phyloP scores from a whole-genome alignment of 1,139 yeast species.

The Kodamaea fungicola region DNA sequence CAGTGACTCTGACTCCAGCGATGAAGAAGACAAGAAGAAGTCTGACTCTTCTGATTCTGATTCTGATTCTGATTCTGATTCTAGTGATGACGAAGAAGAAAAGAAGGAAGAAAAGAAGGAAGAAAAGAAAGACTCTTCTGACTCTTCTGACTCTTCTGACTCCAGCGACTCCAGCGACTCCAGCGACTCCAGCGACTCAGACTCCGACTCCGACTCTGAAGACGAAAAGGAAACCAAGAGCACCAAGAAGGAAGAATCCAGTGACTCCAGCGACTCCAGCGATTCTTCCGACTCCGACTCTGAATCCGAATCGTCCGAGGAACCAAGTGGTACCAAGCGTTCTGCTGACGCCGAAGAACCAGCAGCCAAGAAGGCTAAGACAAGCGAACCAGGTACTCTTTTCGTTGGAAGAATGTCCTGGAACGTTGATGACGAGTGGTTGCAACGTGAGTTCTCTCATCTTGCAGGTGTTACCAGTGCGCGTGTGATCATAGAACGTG shows the following conservation, averaged over 20 bases:
- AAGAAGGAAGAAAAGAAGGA: slow-evolving; percentile 7
- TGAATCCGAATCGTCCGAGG: slow-evolving; percentile 9
- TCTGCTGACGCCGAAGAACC: slow-evolving; percentile 35
- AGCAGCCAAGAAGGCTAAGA: slow-evolving; percentile 38
- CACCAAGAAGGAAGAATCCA: slow-evolving; percentile 4
- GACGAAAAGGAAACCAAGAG: slow-evolving; percentile 15
- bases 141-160: slow-evolving; percentile 25
- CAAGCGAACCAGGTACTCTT: slow-evolving; percentile 72
- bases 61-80: slow-evolving; percentile 21
- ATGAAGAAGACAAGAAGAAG: not conserved
- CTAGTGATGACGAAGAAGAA: slow-evolving; percentile 18
- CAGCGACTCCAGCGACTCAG: slow-evolving; percentile 21
- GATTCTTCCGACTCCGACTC: slow-evolving; percentile 24
- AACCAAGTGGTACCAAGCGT: slow-evolving; percentile 19
- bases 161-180: slow-evolving; percentile 12
- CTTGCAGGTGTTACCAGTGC: slow-evolving; percentile 81
- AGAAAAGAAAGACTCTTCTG: slow-evolving; percentile 6
- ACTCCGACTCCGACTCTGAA: slow-evolving; percentile 18
- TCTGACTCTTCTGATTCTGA: slow-evolving; percentile 17
- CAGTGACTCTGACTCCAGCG: slow-evolving; percentile 7
- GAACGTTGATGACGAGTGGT: slow-evolving; percentile 95
- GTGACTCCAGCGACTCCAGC: slow-evolving; percentile 13
- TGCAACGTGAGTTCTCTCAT: slow-evolving; percentile 78
- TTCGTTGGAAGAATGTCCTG: slow-evolving; percentile 97
- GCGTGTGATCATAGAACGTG: slow-evolving; percentile 91